These are phyloP conservation scores for Xerocomellus intermedius DNA, from an alignment of 768 basidiomycete genomes.

Conservation along the genomic window DNA sequence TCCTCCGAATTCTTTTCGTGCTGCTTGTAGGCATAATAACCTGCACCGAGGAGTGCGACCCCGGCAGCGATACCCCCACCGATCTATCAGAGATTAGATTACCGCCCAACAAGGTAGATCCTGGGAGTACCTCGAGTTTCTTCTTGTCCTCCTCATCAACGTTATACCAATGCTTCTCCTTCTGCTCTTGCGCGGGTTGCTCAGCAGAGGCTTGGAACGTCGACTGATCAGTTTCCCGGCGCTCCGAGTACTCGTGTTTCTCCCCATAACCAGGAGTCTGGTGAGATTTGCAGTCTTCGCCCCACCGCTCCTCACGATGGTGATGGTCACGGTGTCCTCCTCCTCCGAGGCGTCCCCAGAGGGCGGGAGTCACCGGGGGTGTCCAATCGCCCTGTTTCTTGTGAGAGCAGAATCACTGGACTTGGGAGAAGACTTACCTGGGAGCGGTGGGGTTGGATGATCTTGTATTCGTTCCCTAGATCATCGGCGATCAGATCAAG, in stretches of 20 bases:
- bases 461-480: constrained; percentile 56
- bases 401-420: neutral
- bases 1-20: constrained; percentile 59
- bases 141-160: constrained; percentile 56
- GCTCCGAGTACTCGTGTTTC: constrained; percentile 29
- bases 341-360: constrained; percentile 59
- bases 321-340: constrained; percentile 19
- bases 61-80: constrained; percentile 64
- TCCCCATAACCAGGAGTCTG: constrained; percentile 13
- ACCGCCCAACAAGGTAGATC: neutral
- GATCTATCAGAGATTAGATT: constrained; percentile 40
- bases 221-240: constrained; percentile 25
- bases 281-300: constrained; percentile 14
- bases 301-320: constrained; percentile 18
- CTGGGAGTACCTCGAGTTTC: constrained; percentile 47
- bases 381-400: constrained; percentile 60
- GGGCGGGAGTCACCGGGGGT: constrained; percentile 57
- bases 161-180: constrained; percentile 56
- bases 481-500: constrained; percentile 9
- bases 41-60: constrained; percentile 49
- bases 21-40: constrained; percentile 49
- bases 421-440: constrained; percentile 45
- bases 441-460: constrained; percentile 69
- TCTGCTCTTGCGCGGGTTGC: constrained; percentile 41
- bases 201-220: constrained; percentile 14